Evolutionary conservation across 345 rosid species (phyloP).

Genomic region (Turritis glabra): DNA sequence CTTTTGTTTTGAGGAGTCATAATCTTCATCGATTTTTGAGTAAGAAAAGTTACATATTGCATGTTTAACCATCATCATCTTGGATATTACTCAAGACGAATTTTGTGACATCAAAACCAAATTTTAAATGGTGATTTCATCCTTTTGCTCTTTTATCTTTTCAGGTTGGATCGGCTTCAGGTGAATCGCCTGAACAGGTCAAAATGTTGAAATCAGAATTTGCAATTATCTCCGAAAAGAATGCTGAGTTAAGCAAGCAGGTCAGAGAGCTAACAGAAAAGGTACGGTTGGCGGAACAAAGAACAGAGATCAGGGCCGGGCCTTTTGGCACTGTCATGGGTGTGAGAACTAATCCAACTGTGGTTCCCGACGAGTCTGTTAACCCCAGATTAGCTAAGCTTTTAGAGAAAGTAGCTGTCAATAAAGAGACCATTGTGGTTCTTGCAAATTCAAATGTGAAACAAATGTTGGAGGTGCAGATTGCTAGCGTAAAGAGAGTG

Average conservation of each 20-base stretch:
- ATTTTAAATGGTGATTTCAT: conserved; percentile 6
- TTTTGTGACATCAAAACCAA: not conserved
- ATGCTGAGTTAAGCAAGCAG: conserved; percentile 58
- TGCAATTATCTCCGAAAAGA: conserved; percentile 56
- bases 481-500: conserved; percentile 67
- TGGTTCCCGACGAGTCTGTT: conserved; percentile 69
- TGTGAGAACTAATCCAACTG: conserved; percentile 63
- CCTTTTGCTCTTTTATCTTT: conserved; percentile 26
- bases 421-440: conserved; percentile 75
- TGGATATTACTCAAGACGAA: not conserved
- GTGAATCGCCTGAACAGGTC: conserved; percentile 65
- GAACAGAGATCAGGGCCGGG: conserved; percentile 68
- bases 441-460: conserved; percentile 85
- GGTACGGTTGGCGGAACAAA: conserved; percentile 59
- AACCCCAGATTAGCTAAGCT: conserved; percentile 78
- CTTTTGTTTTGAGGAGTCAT: not conserved
- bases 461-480: conserved; percentile 69
- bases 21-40: too few species aligned
- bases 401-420: conserved; percentile 60
- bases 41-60: not conserved
- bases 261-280: conserved; percentile 59
- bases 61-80: not conserved
- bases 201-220: conserved; percentile 65
- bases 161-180: conserved; percentile 48
- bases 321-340: conserved; percentile 81